Evolutionary conservation across 768 basidiomycete genomes (phyloP), one percentile per base, ranked within the genome.

Genomic region (Russula ochroleuca): DNA sequence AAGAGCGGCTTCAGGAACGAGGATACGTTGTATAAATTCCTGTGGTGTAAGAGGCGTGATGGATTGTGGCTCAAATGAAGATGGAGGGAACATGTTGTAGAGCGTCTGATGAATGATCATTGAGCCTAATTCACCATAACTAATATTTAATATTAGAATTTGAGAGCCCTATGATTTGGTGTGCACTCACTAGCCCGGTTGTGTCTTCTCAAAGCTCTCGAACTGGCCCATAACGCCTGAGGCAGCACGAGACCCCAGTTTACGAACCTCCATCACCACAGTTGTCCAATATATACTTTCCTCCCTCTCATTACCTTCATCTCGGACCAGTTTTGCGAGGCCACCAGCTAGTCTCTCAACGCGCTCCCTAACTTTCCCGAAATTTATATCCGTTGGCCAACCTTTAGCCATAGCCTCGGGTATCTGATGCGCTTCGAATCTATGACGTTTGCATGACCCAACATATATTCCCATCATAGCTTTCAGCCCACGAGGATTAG

Each of bases 1-100:
- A 45, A 88, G 78, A 0, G 88, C 92, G 0, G 88, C 84, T 75
- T 98, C 95, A 1, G 96, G 96, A 2, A 98, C 85, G n/a, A 98
- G 81, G 35, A 98, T 81, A 17, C 86, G 85, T 43, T 88, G 85
- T 41, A 93, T 79, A 70, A 94, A 96, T 62, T 92, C 87, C 38
- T 83, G 81, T 0, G 85, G 78, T 1, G 85, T 83, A 25, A 98
- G 81, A 0, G 95, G 88, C 0, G 78, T 73, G 28, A 85, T 81
- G 13, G 78, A 73, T n/a, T 75, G 71, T 0, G 83, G 77, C 60
- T 84, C 77, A 51, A 90, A 81, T 0, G 79, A 74, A 4, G 79
- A 72, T 0, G 83, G 84, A 1, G 92, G 89, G 69, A 92, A 92
- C 60, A 92, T 77, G 69, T 84, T 80, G 69, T 85, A 86, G 14